These are phyloP conservation scores for Wickerhamomyces sydowiorum DNA, from an alignment of 805 yeast species.

Conservation along the genomic window DNA sequence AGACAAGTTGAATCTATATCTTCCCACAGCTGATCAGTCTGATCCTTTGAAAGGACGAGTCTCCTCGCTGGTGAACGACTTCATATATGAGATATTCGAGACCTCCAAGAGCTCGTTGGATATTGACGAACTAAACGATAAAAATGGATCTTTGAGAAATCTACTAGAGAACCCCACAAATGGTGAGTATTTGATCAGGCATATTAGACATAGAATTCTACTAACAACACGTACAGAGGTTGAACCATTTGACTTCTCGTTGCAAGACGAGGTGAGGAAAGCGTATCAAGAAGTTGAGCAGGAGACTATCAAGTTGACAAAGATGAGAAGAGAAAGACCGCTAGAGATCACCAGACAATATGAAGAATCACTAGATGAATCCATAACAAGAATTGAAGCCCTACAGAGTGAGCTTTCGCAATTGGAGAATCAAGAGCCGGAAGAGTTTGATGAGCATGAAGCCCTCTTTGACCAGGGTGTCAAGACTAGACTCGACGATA, in stretches of 20 bases:
- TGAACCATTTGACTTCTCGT: slow-evolving; percentile 66
- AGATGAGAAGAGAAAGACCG: slow-evolving; percentile 50
- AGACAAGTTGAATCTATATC: slow-evolving; percentile 40
- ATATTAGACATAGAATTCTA: slow-evolving; percentile 15
- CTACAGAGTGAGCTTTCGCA: slow-evolving; percentile 21
- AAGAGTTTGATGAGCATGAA: slow-evolving; percentile 4
- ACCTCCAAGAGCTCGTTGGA: slow-evolving; percentile 48
- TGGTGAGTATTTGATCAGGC: slow-evolving; percentile 9
- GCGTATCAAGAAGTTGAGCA: slow-evolving; percentile 56
- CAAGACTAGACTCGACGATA: background rate
- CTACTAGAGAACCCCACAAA: slow-evolving; percentile 18
- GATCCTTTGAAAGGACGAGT: slow-evolving; percentile 45
- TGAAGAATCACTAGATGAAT: slow-evolving; percentile 30
- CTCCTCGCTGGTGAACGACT: slow-evolving; percentile 35
- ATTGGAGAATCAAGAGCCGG: background rate
- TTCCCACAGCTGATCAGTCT: slow-evolving; percentile 33
- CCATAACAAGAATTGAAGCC: slow-evolving; percentile 20
- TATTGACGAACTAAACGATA: slow-evolving; percentile 43
- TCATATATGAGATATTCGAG: slow-evolving; percentile 50
- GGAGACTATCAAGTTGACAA: slow-evolving; percentile 51
- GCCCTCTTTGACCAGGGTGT: slow-evolving; percentile 7
- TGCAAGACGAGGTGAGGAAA: slow-evolving; percentile 54
- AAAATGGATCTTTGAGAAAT: slow-evolving; percentile 18
- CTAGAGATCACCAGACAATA: slow-evolving; percentile 30
- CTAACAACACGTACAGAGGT: slow-evolving; percentile 27